These are phyloP conservation scores for Proliferodiscus dingleyae DNA, from an alignment of 2,329 filamentous ascomycete species.

Conservation along the genomic window DNA sequence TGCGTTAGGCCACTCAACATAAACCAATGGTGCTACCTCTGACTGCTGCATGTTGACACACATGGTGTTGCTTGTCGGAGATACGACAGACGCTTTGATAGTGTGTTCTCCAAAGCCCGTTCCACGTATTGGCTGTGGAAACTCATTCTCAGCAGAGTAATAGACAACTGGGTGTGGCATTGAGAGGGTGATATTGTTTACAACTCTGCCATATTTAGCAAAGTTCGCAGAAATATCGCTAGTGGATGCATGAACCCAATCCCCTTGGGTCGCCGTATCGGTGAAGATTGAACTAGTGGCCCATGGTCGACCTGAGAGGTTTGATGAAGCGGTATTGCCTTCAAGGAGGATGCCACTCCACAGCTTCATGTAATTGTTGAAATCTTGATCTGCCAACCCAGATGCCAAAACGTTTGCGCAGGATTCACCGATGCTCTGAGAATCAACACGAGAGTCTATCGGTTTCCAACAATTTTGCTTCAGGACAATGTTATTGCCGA, in stretches of 20 bases:
- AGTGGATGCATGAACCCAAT: conserved; percentile 3
- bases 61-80: conserved; percentile 8
- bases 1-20: conserved; percentile 8
- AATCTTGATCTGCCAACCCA: conserved; percentile 5
- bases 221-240: conserved; percentile 4
- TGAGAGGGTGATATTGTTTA: conserved; percentile 11
- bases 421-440: conserved; percentile 6
- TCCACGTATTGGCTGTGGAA: conserved; percentile 1
- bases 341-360: background rate
- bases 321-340: background rate
- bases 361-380: conserved; percentile 9
- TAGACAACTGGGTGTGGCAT: conserved; percentile 12
- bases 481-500: conserved; percentile 6
- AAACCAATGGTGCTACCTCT: conserved; percentile 9
- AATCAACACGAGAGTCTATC: conserved; percentile 3
- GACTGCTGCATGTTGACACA: conserved; percentile 9
- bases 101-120: conserved; percentile 9
- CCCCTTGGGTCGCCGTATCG: conserved; percentile 1
- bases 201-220: conserved; percentile 5
- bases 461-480: conserved; percentile 7
- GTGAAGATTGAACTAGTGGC: conserved; percentile 8
- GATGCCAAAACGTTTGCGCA: conserved; percentile 8
- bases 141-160: conserved; percentile 1
- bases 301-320: conserved; percentile 1
- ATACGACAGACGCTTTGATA: conserved; percentile 8